Evolutionary conservation across 306 rosid species (phyloP), one percentile per base, ranked within the genome.

Genomic region (Dalbergia cochinchinensis): DNA sequence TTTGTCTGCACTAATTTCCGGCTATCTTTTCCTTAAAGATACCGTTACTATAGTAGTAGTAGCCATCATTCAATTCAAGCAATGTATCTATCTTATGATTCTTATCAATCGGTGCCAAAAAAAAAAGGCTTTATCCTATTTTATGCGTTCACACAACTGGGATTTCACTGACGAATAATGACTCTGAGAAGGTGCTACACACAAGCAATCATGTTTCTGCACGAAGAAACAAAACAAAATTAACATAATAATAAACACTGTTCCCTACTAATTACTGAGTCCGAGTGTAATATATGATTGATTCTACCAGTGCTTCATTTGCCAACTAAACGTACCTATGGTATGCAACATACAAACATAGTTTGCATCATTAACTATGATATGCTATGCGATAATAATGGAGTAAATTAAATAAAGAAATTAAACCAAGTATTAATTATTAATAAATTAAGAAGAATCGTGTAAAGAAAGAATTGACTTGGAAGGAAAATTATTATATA

Each of bases 21-120:
- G 11, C 65, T 70, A 37, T 84, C 76, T 70, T 83, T 69, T 63
- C 13, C 87, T 86, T 86, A 53, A 84, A 84, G 87, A 77, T 59
- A 71, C 73, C 91, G 84, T 81, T 83, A 71, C 58, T 14, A 4
- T 22, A 70, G 41, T 6, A 42, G 66, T 12, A 42, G 62, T 41
- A 42, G 20, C 73, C 64, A 80, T 65, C 44, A 79, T 45, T 20
- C 18, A 63, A 71, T 72, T 64, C 59, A 47, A 33, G 71, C 42
- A 45, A 58, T 69, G 76, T 54, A 16, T 69, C 41, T 26, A 58
- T 48, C 59, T 4, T 68, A 68, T 57, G 22, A 69, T 69, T 61
- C 26, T 47, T 45, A 48, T 45, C 71, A 39, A 35, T 63, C 5
- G 26, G 45, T 69, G 48, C 68, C 16, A 44, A 78, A 44, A 44